These are phyloP conservation scores for Porcisia hertigi DNA, from an alignment of 208 protist species.

Conservation along the genomic window DNA sequence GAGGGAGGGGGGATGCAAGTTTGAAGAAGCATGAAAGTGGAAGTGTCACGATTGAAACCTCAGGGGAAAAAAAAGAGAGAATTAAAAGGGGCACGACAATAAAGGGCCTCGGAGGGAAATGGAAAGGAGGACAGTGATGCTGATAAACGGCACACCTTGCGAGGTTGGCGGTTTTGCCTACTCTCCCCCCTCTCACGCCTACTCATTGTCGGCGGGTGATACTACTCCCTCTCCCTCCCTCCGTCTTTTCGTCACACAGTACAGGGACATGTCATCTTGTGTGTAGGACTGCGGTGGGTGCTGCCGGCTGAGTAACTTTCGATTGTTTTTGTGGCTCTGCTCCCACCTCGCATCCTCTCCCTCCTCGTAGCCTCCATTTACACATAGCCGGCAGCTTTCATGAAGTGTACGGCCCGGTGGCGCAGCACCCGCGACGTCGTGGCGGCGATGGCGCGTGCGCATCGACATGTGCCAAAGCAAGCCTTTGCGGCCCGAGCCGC, in stretches of 20 bases:
- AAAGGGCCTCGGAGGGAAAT: neutral
- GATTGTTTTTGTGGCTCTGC: neutral
- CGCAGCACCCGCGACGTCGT: neutral
- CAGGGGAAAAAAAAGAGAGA: too few species aligned
- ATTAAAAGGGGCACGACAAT: neutral
- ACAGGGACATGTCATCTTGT: neutral
- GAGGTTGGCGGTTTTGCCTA: neutral
- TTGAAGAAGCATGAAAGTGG: neutral
- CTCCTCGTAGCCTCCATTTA: neutral
- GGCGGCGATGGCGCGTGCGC: conserved; percentile 17
- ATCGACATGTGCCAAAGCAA: conserved; percentile 11
- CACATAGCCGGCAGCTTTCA: neutral
- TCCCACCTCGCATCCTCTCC: neutral
- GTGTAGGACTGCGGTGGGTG: neutral
- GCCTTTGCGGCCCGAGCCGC: conserved; percentile 3
- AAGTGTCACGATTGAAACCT: neutral
- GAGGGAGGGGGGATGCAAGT: too few species aligned
- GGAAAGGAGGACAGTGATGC: neutral
- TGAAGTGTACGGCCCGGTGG: conserved; percentile 6
- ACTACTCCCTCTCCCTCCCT: neutral
- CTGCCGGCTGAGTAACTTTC: neutral
- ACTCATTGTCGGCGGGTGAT: neutral
- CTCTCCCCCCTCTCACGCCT: neutral
- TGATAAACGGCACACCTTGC: neutral
- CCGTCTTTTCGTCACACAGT: neutral